Base-by-base conservation (phyloP, 1,284 basidiomycete species). In the Trichosporon inkin region DNA sequence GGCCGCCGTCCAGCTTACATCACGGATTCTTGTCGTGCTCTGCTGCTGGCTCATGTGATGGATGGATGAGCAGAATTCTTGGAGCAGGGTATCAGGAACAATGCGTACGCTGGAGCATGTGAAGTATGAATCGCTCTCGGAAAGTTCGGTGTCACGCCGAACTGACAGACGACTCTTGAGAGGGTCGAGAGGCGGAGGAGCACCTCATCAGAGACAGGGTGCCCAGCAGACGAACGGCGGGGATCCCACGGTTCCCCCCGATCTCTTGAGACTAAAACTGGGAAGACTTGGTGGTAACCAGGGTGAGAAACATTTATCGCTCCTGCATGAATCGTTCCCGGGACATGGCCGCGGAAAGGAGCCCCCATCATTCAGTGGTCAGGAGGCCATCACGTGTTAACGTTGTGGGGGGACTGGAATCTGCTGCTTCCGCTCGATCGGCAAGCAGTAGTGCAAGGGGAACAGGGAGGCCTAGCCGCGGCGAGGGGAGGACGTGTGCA, bases 131-230 rank as follows among this genome's bases (percentile, higher is more conserved):
- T 16, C 13, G 44, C n/a, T 49, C 16, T 17, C 24, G 44, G 24
- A 22, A 24, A 49, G 24, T 32, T 49, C 44, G 44, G 44, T 32
- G 44, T 49, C 44, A 49, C 44, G 44, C 44, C 44, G 44, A 32
- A 10, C 44, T 8, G 24, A 22, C 44, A 16, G 24, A 22, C 44
- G 44, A 49, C 16, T 24, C 44, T 16, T 16, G 28, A 24, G 28
- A 16, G 28, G 24, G 16, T 49, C 28, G 44, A 32, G 19, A 22
- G 10, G 19, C 4, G 6, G 19, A 22, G 10, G 19, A 20, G 6
- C 40, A 10, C 10, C 40, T 5, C 6, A 22, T 22, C 44, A 49
- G 24, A 49, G n/a, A 6, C 13, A 49, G 44, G 44, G 44, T 49
- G 44, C n/a, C 6, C 44, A 6, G 22, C 28, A 3, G 44, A n/a